Base-by-base conservation (phyloP, 2,329 filamentous ascomycete species). In the Trichophyton equinum region DNA sequence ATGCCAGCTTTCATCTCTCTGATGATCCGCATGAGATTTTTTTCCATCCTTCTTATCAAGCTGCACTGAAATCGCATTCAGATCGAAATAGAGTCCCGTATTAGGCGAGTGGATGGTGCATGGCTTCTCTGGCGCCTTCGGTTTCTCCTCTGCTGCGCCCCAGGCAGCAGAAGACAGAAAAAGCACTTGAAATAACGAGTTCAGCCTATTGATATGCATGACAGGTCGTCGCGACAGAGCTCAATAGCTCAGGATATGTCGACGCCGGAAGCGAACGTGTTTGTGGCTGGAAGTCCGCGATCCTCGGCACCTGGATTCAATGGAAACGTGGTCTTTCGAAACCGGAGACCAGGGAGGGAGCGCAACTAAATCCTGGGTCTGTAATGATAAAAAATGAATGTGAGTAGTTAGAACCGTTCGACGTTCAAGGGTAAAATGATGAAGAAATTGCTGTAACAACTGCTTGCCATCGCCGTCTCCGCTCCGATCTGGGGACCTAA, bases 1-100 rank as follows among this genome's bases (percentile, higher is more conserved):
- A 63, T 76, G 75, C 76, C 78, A 80, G 65, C 78, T 80, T 58
- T 75, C 73, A 22, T 73, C 71, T 33, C 73, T 71, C 33, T 69
- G 68, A 13, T 13, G 33, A 61, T 72, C 71, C 61, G 72, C 73
- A 58, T 70, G 67, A 55, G 69, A 64, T 60, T 75, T 77, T 60
- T 75, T 71, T 47, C 73, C 71, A 58, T 76, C 71, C 60, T 75
- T 73, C 47, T 67, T 53, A 59, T 71, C 70, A 11, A 81, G 79
- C 38, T 78, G 77, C 59, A 84, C 71, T 33, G 78, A 78, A 64
- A 86, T 77, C 6, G 79, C 75, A 65, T 78, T 84, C 30, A 86
- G 76, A 68, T 86, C 83, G 73, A 84, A 86, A 75, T 83, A 86
- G 60, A 81, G 76, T 61, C 83, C 82, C 11, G 78, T 81, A n/a